phyloP scores from a whole-genome alignment of 1,284 basidiomycete genomes.

The Volvariella volvacea region DNA sequence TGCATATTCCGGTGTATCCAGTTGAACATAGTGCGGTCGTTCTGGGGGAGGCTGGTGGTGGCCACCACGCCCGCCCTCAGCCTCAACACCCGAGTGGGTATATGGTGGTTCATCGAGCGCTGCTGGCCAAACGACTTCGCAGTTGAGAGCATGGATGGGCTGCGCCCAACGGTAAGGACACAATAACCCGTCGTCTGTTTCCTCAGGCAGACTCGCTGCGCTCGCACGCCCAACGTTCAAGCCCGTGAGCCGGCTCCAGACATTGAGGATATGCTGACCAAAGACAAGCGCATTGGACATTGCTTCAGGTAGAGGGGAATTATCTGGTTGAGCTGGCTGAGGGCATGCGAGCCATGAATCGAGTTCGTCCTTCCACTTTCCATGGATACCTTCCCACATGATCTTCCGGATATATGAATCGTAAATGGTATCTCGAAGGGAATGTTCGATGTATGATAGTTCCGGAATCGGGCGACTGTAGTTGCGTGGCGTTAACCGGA shows the following conservation, averaged over 20 bases:
- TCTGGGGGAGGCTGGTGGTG: background rate
- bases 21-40: constrained; percentile 25
- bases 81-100: constrained; percentile 7
- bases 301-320: constrained; percentile 9
- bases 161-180: constrained; percentile 79
- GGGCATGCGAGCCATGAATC: constrained; percentile 68
- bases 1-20: constrained; percentile 82
- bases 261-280: constrained; percentile 20
- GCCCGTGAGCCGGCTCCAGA: constrained; percentile 12
- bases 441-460: constrained; percentile 53
- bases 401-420: constrained; percentile 86
- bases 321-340: constrained; percentile 11
- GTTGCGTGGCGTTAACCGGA: constrained; percentile 68
- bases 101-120: constrained; percentile 49
- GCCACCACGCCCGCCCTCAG: background rate
- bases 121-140: constrained; percentile 71
- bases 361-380: constrained; percentile 55
- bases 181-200: constrained; percentile 54
- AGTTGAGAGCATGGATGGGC: constrained; percentile 71
- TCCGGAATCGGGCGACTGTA: constrained; percentile 68
- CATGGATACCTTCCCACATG: constrained; percentile 74
- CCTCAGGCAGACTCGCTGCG: constrained; percentile 11
- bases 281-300: constrained; percentile 9
- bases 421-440: constrained; percentile 78
- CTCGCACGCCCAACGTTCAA: background rate